Percentiles rank a stretch among this genome's conserved stretches.
These are phyloP conservation scores for Sordariomycetes sp. DNA, from an alignment of 2,329 filamentous ascomycete genomes.

Conservation along the genomic window DNA sequence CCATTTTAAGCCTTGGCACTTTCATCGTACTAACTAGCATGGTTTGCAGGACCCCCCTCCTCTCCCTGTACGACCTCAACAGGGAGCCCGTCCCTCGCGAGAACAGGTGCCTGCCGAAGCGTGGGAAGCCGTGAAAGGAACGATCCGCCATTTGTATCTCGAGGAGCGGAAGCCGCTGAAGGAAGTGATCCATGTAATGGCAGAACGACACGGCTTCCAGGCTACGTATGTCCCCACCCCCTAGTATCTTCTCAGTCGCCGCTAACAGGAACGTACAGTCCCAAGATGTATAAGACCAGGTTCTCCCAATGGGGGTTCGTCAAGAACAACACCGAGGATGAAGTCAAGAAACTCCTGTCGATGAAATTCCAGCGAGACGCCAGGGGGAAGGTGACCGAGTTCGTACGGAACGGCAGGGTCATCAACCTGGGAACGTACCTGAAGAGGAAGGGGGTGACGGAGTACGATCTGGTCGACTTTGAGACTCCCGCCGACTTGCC, in stretches of 20 bases:
- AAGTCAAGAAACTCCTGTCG: slow-evolving; percentile 37
- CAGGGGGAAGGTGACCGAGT: slow-evolving; percentile 40
- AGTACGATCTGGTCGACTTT: slow-evolving; percentile 38
- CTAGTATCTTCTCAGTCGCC: not conserved
- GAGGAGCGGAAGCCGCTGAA: slow-evolving; percentile 40
- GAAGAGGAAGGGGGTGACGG: slow-evolving; percentile 40
- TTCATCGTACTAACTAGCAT: not conserved
- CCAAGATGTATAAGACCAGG: slow-evolving; percentile 45
- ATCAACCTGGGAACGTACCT: slow-evolving; percentile 41
- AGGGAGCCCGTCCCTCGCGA: slow-evolving; percentile 13
- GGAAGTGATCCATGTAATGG: slow-evolving; percentile 41
- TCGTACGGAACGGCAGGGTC: slow-evolving; percentile 39
- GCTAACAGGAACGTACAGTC: slow-evolving; percentile 20
- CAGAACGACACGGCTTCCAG: slow-evolving; percentile 34
- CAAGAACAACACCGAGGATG: slow-evolving; percentile 43
- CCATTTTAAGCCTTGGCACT: not conserved
- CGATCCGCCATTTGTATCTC: slow-evolving; percentile 33
- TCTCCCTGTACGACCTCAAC: slow-evolving; percentile 3
- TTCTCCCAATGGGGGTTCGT: slow-evolving; percentile 45
- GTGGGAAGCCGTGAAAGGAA: slow-evolving; percentile 36
- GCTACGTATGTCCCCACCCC: slow-evolving; percentile 30
- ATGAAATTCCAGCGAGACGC: slow-evolving; percentile 42
- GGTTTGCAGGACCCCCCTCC: slow-evolving; percentile 3
- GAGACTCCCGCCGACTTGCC: slow-evolving; percentile 29
- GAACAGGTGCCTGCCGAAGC: slow-evolving; percentile 33